Percentiles rank a stretch among this genome's conserved stretches.
phyloP scores from a whole-genome alignment of 495 filamentous ascomycete species.

The Penicillium lagena region DNA sequence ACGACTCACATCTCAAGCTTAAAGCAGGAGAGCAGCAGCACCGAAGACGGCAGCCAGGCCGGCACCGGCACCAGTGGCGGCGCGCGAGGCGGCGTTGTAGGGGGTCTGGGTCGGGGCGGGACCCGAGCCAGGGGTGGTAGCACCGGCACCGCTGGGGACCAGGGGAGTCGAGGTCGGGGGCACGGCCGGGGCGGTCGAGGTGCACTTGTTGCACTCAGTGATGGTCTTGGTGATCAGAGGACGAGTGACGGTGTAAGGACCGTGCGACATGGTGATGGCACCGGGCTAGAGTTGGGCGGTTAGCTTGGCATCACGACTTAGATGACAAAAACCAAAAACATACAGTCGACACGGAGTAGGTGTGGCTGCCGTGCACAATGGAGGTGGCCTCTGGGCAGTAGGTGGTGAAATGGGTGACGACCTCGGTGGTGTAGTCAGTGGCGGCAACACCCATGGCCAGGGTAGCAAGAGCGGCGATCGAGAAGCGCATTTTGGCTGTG shows the following conservation, averaged over 20 bases:
- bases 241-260: conserved; percentile 58
- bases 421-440: conserved; percentile 61
- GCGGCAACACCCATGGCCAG: conserved; percentile 52
- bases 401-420: conserved; percentile 75
- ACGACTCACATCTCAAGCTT: conserved; percentile 30
- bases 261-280: conserved; percentile 67
- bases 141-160: conserved; percentile 27
- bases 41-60: conserved; percentile 71
- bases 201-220: conserved; percentile 59
- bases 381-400: conserved; percentile 76
- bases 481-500: conserved; percentile 79
- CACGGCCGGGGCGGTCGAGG: no score
- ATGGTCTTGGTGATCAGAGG: conserved; percentile 57
- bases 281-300: conserved; percentile 46
- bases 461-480: conserved; percentile 65
- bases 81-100: conserved; percentile 39
- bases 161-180: conserved; percentile 31
- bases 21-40: conserved; percentile 67
- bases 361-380: conserved; percentile 60
- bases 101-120: conserved; percentile 40
- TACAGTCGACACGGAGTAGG: conserved; percentile 76
- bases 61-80: conserved; percentile 52
- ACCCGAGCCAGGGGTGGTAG: conserved; percentile 24
- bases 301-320: neutral
- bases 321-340: conserved; percentile 5